A percentile compares a stretch with the other conserved stretches of the same genome.
Evolutionary conservation across 2,329 filamentous ascomycete species (phyloP).

Genomic region (Myotisia sp.): DNA sequence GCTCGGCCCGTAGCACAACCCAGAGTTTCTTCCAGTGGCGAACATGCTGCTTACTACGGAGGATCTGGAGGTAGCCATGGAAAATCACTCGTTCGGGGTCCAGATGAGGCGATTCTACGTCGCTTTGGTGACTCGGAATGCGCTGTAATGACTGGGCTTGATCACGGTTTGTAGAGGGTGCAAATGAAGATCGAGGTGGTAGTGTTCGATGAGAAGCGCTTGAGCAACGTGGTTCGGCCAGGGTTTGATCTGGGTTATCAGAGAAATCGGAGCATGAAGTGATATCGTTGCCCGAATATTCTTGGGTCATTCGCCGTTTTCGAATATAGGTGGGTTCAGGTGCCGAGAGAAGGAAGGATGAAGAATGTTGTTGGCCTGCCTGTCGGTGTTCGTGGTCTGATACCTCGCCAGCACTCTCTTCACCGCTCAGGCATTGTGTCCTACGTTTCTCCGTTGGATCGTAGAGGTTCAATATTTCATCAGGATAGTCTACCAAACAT

Average conservation of each 20-base stretch:
- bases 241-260: conserved; percentile 34
- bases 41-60: conserved; percentile 66
- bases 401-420: conserved; percentile 29
- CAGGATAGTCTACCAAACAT: conserved; percentile 53
- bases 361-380: background rate
- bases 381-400: conserved; percentile 24
- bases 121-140: conserved; percentile 46
- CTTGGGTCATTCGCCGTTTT: conserved; percentile 23
- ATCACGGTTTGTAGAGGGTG: conserved; percentile 15
- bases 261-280: conserved; percentile 81
- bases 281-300: conserved; percentile 51
- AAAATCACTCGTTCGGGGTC: conserved; percentile 84
- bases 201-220: conserved; percentile 12
- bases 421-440: conserved; percentile 13
- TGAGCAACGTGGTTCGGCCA: conserved; percentile 18
- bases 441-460: conserved; percentile 47
- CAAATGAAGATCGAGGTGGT: conserved; percentile 2
- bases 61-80: conserved; percentile 76
- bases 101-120: conserved; percentile 33
- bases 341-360: background rate
- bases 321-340: conserved; percentile 13
- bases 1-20: conserved; percentile 76
- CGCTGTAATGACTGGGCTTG: conserved; percentile 16
- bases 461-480: conserved; percentile 55
- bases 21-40: conserved; percentile 91